Percentiles rank a stretch among this genome's conserved stretches.
Evolutionary conservation across 257 asterid species (phyloP).

Genomic region (Solanum tarijense): DNA sequence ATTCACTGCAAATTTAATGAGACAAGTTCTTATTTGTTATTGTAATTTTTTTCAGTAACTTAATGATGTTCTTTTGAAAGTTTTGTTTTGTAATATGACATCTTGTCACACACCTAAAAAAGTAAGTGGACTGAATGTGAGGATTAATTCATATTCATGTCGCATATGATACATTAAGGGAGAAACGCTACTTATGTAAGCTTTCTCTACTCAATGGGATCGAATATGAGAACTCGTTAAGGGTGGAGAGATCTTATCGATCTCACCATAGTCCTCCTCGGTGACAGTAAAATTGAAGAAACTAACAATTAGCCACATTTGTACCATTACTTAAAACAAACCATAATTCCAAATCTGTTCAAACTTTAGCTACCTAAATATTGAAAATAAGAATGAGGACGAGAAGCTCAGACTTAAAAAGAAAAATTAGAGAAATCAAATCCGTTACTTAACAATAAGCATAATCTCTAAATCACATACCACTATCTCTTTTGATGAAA

Average conservation of each 20-base stretch:
- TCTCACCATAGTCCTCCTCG: background rate
- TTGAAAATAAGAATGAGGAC: background rate
- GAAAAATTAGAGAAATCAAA: no score
- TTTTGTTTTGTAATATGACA: background rate
- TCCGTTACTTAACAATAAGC: no score
- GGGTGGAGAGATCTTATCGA: background rate
- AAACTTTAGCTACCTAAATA: no score
- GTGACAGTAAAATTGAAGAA: background rate
- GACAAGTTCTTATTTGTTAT: background rate
- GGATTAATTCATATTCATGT: background rate
- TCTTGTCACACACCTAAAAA: background rate
- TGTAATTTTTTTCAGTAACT: background rate
- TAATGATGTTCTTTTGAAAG: background rate
- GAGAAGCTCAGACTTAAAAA: no score
- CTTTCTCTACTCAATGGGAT: background rate
- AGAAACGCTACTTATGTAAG: background rate
- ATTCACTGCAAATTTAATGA: background rate
- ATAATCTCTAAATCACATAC: no score
- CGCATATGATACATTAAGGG: background rate
- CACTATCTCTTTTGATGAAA: background rate
- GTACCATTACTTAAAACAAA: background rate
- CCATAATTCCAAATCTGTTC: background rate
- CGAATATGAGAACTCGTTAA: background rate
- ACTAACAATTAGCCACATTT: background rate
- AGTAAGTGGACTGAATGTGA: background rate